Conservation (phyloP, 2,329 filamentous ascomycete genomes). For the Diaporthe humulicola region DNA sequence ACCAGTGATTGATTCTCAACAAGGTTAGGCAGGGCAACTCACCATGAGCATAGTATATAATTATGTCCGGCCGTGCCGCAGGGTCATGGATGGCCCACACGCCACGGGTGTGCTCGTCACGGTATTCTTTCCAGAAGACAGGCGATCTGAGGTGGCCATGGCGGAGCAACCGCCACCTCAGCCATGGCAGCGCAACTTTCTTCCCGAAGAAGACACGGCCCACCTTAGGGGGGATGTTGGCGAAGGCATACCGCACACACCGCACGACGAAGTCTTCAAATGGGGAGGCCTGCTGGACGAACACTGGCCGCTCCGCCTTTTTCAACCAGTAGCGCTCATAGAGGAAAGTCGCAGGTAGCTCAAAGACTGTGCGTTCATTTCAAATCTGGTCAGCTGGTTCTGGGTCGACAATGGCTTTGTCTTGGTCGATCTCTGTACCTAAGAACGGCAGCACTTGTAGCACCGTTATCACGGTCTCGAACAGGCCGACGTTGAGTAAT, state of each 20-base stretch:
- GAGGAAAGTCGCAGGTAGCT: slow-evolving; percentile 71
- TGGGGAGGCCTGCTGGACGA: slow-evolving; percentile 76
- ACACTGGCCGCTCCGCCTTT: slow-evolving; percentile 64
- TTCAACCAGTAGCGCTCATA: slow-evolving; percentile 66
- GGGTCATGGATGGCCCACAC: slow-evolving; percentile 78
- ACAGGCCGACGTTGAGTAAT: slow-evolving; percentile 74
- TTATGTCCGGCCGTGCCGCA: slow-evolving; percentile 75
- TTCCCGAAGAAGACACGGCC: slow-evolving; percentile 85
- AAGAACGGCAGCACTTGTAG: slow-evolving; percentile 78
- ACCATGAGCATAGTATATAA: slow-evolving; percentile 88
- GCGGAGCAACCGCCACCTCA: slow-evolving; percentile 80
- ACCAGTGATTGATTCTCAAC: background rate
- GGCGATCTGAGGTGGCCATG: slow-evolving; percentile 76
- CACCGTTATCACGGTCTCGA: slow-evolving; percentile 69
- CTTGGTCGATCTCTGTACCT: slow-evolving; percentile 57
- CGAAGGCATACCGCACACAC: slow-evolving; percentile 84
- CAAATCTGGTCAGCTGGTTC: background rate
- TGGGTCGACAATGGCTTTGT: slow-evolving; percentile 1
- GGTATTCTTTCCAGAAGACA: slow-evolving; percentile 71
- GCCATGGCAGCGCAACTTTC: slow-evolving; percentile 78
- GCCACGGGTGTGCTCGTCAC: slow-evolving; percentile 69
- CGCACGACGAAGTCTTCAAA: slow-evolving; percentile 85
- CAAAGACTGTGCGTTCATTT: slow-evolving; percentile 58
- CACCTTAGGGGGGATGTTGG: slow-evolving; percentile 75
- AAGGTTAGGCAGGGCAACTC: slow-evolving; percentile 43